These are phyloP conservation scores for Geotrichum carabidarum DNA, from an alignment of 1,139 yeast species.

Conservation along the genomic window DNA sequence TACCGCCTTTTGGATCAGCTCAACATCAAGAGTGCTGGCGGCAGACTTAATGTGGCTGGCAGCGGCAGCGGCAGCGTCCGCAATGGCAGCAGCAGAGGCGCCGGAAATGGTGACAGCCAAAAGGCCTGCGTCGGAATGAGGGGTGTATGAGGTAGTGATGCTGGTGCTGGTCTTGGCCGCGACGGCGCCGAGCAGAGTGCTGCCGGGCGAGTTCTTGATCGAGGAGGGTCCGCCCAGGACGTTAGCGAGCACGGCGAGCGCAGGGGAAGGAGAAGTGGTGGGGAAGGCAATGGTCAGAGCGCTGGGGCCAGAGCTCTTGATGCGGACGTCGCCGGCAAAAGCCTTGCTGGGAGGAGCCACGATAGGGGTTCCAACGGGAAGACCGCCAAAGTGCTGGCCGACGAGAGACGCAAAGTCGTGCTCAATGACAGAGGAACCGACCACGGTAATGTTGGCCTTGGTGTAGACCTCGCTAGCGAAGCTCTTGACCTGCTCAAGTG, in stretches of 20 bases:
- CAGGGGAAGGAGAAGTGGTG: slow-evolving; percentile 57
- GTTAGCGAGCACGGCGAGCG: slow-evolving; percentile 67
- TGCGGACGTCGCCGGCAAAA: slow-evolving; percentile 70
- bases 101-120: slow-evolving; percentile 67
- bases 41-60: slow-evolving; percentile 53
- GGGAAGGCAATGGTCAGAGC: slow-evolving; percentile 83
- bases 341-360: slow-evolving; percentile 43
- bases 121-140: slow-evolving; percentile 77
- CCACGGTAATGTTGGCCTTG: slow-evolving; percentile 63
- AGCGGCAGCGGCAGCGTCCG: slow-evolving; percentile 57
- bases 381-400: slow-evolving; percentile 55
- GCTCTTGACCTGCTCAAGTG: slow-evolving; percentile 60
- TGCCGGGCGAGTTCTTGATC: slow-evolving; percentile 48
- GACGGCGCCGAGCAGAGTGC: slow-evolving; percentile 41
- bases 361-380: slow-evolving; percentile 55
- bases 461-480: slow-evolving; percentile 69
- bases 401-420: slow-evolving; percentile 67
- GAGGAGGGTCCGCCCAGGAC: slow-evolving; percentile 49
- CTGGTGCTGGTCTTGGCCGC: slow-evolving; percentile 51
- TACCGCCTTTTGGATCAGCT: slow-evolving; percentile 44
- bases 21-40: slow-evolving; percentile 40
- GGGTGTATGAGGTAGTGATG: slow-evolving; percentile 52
- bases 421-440: slow-evolving; percentile 69
- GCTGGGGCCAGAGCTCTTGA: slow-evolving; percentile 60
- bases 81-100: slow-evolving; percentile 51